Conservation (phyloP, 495 filamentous ascomycete species). For the Hypoxylon trugodes region DNA sequence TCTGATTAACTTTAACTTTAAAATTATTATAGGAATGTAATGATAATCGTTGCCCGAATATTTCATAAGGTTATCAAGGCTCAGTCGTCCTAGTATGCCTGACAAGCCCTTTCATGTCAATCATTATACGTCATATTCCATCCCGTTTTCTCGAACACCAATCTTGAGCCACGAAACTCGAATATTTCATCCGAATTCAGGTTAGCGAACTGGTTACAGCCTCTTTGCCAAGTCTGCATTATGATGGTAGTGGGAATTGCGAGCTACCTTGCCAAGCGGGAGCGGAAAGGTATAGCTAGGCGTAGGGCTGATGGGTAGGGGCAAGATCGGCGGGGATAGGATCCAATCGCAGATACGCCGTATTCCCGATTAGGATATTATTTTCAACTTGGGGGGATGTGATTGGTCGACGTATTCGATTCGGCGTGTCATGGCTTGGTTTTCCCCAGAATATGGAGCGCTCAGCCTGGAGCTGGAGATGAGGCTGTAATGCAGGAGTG, state of each 20-base stretch:
- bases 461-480: background rate
- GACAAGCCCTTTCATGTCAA: background rate
- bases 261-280: too few species aligned
- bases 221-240: background rate
- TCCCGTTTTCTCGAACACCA: background rate
- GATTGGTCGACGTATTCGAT: conserved; percentile 15
- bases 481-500: conserved; percentile 15
- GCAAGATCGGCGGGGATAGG: conserved; percentile 8
- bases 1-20: too few species aligned
- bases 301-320: conserved; percentile 19
- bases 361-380: conserved; percentile 20
- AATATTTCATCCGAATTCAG: background rate
- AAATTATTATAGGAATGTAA: too few species aligned
- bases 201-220: background rate
- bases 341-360: conserved; percentile 22
- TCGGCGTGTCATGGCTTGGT: background rate
- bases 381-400: too few species aligned
- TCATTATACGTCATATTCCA: background rate
- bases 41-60: too few species aligned
- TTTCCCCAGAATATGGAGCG: conserved; percentile 2
- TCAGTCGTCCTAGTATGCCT: too few species aligned
- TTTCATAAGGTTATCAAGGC: too few species aligned
- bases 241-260: background rate
- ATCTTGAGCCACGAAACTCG: background rate
- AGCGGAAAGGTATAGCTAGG: background rate